Conservation (phyloP, 805 yeast genomes). For the Clavispora vitiphila region DNA sequence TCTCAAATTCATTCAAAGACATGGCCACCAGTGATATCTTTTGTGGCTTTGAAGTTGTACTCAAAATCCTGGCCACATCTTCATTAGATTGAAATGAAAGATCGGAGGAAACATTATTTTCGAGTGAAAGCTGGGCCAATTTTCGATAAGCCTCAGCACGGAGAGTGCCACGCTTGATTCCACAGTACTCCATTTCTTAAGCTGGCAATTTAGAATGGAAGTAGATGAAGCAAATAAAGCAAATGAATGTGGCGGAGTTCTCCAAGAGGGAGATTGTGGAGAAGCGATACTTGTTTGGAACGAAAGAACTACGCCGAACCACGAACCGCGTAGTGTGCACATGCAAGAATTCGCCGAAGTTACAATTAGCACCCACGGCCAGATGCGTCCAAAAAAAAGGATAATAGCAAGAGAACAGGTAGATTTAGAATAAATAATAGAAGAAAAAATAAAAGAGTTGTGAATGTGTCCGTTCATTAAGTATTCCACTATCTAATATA, state of each 20-base stretch:
- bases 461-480: neutral
- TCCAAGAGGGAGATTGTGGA: neutral
- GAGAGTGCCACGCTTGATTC: conserved; percentile 35
- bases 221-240: neutral
- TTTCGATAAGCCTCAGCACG: conserved; percentile 34
- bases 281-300: neutral
- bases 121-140: conserved; percentile 29
- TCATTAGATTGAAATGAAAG: conserved; percentile 12
- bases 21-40: conserved; percentile 35
- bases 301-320: neutral
- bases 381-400: too few relatives aligned
- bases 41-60: neutral
- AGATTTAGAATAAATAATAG: too few relatives aligned
- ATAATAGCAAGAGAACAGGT: too few relatives aligned
- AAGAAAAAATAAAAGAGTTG: neutral
- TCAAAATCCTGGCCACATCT: neutral
- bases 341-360: too few relatives aligned
- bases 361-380: too few relatives aligned
- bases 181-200: conserved; percentile 31
- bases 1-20: conserved; percentile 50
- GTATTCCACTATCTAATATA: conserved; percentile 1
- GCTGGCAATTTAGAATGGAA: neutral
- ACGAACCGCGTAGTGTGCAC: neutral
- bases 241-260: neutral
- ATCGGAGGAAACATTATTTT: conserved; percentile 17